A percentile compares a stretch with the other conserved stretches of the same genome.
Evolutionary conservation across 2,329 filamentous ascomycete genomes (phyloP).

Genomic region (Pseudogymnoascus sp.): DNA sequence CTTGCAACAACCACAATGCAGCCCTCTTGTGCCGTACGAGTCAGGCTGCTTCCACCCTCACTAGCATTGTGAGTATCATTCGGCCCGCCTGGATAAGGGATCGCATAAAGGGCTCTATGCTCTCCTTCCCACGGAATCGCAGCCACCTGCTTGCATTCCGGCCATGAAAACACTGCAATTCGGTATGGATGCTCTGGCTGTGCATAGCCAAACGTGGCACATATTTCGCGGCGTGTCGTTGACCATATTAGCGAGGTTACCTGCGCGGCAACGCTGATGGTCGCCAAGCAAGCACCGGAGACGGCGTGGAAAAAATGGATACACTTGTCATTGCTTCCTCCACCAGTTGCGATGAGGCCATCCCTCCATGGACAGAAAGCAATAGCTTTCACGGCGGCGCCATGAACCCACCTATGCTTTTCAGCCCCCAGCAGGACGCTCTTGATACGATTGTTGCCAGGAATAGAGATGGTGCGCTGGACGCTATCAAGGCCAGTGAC

Average conservation of each 20-base stretch:
- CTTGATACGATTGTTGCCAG: slow-evolving; percentile 33
- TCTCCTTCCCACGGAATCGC: slow-evolving; percentile 78
- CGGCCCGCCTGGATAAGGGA: slow-evolving; percentile 68
- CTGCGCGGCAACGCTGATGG: slow-evolving; percentile 86
- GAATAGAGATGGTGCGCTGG: slow-evolving; percentile 21
- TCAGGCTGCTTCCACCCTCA: slow-evolving; percentile 49
- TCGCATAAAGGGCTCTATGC: slow-evolving; percentile 77
- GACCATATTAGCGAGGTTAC: slow-evolving; percentile 93
- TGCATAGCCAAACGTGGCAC: slow-evolving; percentile 87
- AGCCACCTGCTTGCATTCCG: slow-evolving; percentile 77
- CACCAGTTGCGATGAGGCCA: slow-evolving; percentile 80
- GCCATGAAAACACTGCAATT: slow-evolving; percentile 93
- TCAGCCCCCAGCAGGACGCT: slow-evolving; percentile 50
- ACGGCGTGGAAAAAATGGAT: slow-evolving; percentile 92
- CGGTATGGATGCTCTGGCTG: slow-evolving; percentile 84
- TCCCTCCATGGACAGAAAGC: slow-evolving; percentile 94
- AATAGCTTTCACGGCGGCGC: slow-evolving; percentile 90
- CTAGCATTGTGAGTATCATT: slow-evolving; percentile 26
- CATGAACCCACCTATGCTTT: slow-evolving; percentile 69
- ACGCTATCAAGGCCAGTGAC: slow-evolving; percentile 24
- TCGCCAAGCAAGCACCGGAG: slow-evolving; percentile 77
- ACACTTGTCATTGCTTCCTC: slow-evolving; percentile 87
- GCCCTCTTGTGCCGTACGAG: slow-evolving; percentile 59
- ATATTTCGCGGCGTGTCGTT: slow-evolving; percentile 76
- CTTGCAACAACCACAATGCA: slow-evolving; percentile 89